Evolutionary conservation across 768 basidiomycete species (phyloP), one percentile per base, ranked within the genome.

Genomic region (Zangia roseola): DNA sequence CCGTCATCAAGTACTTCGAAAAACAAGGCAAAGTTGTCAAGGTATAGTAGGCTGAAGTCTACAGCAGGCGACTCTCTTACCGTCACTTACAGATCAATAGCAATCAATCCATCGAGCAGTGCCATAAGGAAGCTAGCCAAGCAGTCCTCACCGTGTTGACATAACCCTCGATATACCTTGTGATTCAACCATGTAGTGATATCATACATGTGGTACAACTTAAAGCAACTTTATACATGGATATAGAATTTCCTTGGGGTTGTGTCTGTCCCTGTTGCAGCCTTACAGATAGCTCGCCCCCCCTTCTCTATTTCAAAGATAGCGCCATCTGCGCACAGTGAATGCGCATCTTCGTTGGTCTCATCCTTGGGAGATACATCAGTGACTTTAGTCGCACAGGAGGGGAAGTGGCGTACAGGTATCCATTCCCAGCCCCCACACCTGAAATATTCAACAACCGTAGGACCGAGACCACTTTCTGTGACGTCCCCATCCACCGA

Each of bases 1-100:
- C 97, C 7, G 95, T 99, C 43, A 91, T 99, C 47, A 74, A 92
- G 39, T 78, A 94, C 68, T 94, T 95, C 65, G 67, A 74, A 43
- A 64, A 70, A 39, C 67, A 75, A 41, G 74, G 70, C 56, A 94
- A 91, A 67, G 89, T 97, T 12, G 82, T 84, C 28, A 81, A 91
- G 76, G 94, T 94, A 58, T 49, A 20, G 10, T 49, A 20, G 10
- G 36, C 31, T 12, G 17, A 19, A 20, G 6, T 43, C 40, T 34
- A 31, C 23, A 23, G 34, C 21, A 24, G n/a, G 10, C 14, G 4
- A 20, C n/a, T n/a, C 43, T 2, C 40, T 52, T n/a, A 49, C 28
- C 16, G 39, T 34, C 40, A 37, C 34, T 41, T 34, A 7, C 57
- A 91, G 88, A 78, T 91, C 48, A 80, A 91, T 59, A 82, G 85